Conservation (phyloP, 1,284 basidiomycete species). For the Ceratobasidium papillatum region DNA sequence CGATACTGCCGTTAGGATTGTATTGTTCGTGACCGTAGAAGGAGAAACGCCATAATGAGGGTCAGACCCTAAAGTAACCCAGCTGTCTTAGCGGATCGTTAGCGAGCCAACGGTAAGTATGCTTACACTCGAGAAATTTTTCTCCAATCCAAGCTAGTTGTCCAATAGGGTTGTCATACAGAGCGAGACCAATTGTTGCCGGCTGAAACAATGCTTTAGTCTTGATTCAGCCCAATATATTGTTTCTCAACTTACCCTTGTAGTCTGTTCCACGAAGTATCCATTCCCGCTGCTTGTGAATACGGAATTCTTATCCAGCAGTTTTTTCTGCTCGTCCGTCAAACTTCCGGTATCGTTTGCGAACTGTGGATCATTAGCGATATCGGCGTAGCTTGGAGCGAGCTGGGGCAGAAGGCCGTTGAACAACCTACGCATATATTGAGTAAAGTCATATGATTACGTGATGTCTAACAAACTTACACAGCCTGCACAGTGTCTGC, state of each 20-base stretch:
- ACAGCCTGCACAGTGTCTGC: slow-evolving; percentile 10
- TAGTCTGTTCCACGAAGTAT: slow-evolving; percentile 38
- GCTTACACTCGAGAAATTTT: slow-evolving; percentile 37
- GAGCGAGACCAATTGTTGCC: slow-evolving; percentile 40
- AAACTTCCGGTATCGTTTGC: slow-evolving; percentile 10
- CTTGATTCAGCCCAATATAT: background rate
- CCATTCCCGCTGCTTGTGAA: slow-evolving; percentile 5
- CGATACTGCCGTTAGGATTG: slow-evolving; percentile 40
- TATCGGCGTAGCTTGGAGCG: background rate
- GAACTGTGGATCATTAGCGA: background rate
- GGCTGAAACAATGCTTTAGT: slow-evolving; percentile 21
- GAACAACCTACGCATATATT: slow-evolving; percentile 1
- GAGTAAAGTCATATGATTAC: background rate
- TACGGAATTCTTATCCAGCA: background rate
- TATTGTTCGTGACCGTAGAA: slow-evolving; percentile 19
- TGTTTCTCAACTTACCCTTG: slow-evolving; percentile 9
- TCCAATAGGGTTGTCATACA: slow-evolving; percentile 42
- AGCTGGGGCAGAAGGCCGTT: slow-evolving; percentile 38
- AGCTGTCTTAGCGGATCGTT: too few species aligned
- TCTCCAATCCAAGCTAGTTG: slow-evolving; percentile 42
- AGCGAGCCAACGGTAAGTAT: background rate
- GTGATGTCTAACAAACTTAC: background rate
- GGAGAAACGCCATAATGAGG: background rate
- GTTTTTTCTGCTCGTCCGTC: background rate
- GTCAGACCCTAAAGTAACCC: background rate